Percentiles rank a stretch among this genome's conserved stretches.
Evolutionary conservation across 345 rosid species (phyloP).

Genomic region (Physaria fendleri): DNA sequence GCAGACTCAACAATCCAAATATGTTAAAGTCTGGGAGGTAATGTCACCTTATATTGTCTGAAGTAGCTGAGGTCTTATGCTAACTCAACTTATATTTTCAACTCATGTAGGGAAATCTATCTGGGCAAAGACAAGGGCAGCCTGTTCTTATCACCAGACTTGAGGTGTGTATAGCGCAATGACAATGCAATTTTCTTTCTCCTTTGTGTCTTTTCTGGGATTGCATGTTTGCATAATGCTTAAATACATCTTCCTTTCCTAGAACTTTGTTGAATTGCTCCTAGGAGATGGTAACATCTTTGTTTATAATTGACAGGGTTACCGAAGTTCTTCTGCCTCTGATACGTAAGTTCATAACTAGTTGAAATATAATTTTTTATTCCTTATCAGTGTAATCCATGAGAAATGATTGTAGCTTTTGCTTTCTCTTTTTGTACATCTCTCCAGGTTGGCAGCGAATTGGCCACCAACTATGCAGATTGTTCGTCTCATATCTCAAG

Average conservation of each 20-base stretch:
- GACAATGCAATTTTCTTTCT: neutral
- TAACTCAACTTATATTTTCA: neutral
- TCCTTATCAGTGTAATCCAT: neutral
- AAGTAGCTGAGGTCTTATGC: slow-evolving; percentile 1
- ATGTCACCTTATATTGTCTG: slow-evolving; percentile 15
- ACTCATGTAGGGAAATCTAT: slow-evolving; percentile 73
- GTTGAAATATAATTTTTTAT: neutral
- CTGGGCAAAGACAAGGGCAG: slow-evolving; percentile 94
- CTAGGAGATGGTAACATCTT: slow-evolving; percentile 7
- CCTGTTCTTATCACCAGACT: slow-evolving; percentile 92
- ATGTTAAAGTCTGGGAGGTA: slow-evolving; percentile 98
- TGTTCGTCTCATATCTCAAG: slow-evolving; percentile 93
- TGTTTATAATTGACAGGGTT: slow-evolving; percentile 63
- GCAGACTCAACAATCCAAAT: slow-evolving; percentile 75
- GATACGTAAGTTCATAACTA: slow-evolving; percentile 63
- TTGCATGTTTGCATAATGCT: slow-evolving; percentile 1
- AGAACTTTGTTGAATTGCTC: neutral
- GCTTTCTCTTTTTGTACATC: slow-evolving; percentile 3
- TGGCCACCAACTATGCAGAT: slow-evolving; percentile 97
- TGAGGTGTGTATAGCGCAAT: slow-evolving; percentile 52
- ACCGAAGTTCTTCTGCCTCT: slow-evolving; percentile 79
- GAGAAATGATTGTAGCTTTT: neutral
- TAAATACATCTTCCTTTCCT: slow-evolving; percentile 6
- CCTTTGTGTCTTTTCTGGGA: neutral
- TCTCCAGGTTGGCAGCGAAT: slow-evolving; percentile 86